Conservation (phyloP, 305 asterid species). For the Caryopteris hybrid region DNA sequence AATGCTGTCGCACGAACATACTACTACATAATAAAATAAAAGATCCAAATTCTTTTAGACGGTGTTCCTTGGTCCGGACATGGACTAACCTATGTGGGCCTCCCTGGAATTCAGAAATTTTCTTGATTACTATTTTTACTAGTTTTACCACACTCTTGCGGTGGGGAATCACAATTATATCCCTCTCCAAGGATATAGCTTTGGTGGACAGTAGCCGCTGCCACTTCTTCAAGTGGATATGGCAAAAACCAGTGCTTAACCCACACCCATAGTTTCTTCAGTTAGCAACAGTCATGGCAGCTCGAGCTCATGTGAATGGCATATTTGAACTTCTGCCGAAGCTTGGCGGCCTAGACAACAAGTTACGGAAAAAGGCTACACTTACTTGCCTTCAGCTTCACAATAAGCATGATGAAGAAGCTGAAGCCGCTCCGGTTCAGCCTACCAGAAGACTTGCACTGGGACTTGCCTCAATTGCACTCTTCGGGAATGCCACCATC, state of each 20-base stretch:
- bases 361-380: conserved; percentile 8
- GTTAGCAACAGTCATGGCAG: conserved; percentile 55
- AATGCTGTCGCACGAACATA: too few species aligned
- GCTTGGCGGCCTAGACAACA: conserved; percentile 18
- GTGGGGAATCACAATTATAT: conserved; percentile 25
- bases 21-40: too few species aligned
- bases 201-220: conserved; percentile 35
- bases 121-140: too few species aligned
- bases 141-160: too few species aligned
- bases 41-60: too few species aligned
- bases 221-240: conserved; percentile 20
- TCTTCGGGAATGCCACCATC: conserved; percentile 29
- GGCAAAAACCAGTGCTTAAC: not conserved
- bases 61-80: too few species aligned
- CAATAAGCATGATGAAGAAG: conserved; percentile 32
- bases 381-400: conserved; percentile 14
- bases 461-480: conserved; percentile 44
- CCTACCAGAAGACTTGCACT: conserved; percentile 47
- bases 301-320: conserved; percentile 37
- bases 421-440: conserved; percentile 23
- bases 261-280: not conserved
- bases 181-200: conserved; percentile 33
- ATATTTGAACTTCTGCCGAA: conserved; percentile 47
- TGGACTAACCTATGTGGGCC: too few species aligned
- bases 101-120: too few species aligned